These are phyloP conservation scores for Phytophthora rubi DNA, from an alignment of 352 stramenopile genomes.

Conservation along the genomic window DNA sequence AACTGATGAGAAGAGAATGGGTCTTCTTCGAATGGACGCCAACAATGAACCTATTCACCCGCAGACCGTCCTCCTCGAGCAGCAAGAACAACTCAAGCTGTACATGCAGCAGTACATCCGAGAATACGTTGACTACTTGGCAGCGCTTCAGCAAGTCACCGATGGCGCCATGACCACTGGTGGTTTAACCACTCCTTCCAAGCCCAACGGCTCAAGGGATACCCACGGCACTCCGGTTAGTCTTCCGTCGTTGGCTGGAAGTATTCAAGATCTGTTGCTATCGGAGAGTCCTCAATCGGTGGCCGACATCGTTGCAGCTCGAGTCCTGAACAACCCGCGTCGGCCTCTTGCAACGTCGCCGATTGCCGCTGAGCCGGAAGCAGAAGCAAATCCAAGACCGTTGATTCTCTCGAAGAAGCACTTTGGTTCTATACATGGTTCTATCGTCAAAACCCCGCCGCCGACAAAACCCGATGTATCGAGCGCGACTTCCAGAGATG, in stretches of 20 bases:
- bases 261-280: constrained; percentile 72
- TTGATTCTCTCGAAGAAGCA: constrained; percentile 14
- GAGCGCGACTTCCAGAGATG: constrained; percentile 16
- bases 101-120: constrained; percentile 73
- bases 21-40: constrained; percentile 52
- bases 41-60: constrained; percentile 57
- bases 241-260: constrained; percentile 58
- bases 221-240: constrained; percentile 60
- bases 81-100: constrained; percentile 56
- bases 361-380: constrained; percentile 21
- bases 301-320: constrained; percentile 42
- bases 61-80: constrained; percentile 46
- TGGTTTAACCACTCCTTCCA: neutral
- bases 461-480: neutral
- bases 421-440: neutral
- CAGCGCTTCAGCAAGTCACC: constrained; percentile 30
- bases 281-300: constrained; percentile 79
- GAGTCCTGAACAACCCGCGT: constrained; percentile 21
- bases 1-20: neutral
- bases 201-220: constrained; percentile 32
- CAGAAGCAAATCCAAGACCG: constrained; percentile 19
- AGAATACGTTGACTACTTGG: constrained; percentile 65
- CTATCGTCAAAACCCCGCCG: constrained; percentile 10
- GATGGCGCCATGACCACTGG: constrained; percentile 3
- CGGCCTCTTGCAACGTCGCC: constrained; percentile 20